Conservation (phyloP, 352 stramenopile genomes). For the Blastocystis sp. region DNA sequence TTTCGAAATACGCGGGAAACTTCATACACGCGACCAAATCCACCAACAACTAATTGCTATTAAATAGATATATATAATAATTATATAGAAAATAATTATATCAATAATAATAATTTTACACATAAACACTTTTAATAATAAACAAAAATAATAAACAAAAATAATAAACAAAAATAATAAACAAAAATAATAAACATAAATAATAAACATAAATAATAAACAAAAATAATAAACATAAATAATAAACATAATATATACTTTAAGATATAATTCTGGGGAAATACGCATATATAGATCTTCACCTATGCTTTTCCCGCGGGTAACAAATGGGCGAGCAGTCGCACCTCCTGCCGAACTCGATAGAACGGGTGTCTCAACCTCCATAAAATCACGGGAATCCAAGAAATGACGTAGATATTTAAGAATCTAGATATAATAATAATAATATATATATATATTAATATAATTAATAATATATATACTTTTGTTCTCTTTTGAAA, state of each 20-base stretch:
- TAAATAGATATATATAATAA: background rate
- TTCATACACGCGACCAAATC: constrained; percentile 91
- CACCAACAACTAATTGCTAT: constrained; percentile 76
- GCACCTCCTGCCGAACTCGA: constrained; percentile 76
- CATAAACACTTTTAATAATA: no score
- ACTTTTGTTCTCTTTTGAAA: constrained; percentile 58
- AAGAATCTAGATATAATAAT: constrained; percentile 23
- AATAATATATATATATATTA: constrained; percentile 70
- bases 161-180: no score
- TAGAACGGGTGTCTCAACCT: constrained; percentile 93
- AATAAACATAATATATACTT: no score
- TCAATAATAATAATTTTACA: no score
- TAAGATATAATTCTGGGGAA: constrained; percentile 86
- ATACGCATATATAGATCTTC: constrained; percentile 86
- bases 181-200: no score
- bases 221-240: no score
- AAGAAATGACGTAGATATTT: constrained; percentile 59
- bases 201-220: no score
- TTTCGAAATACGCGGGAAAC: constrained; percentile 94
- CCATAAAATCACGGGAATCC: constrained; percentile 75
- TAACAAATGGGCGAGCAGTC: constrained; percentile 87
- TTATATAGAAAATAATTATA: background rate
- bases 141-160: no score
- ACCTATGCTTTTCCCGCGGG: constrained; percentile 73
- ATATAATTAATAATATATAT: background rate